Conservation (phyloP, 106 monocot genomes). For the Triglochin maritima region DNA sequence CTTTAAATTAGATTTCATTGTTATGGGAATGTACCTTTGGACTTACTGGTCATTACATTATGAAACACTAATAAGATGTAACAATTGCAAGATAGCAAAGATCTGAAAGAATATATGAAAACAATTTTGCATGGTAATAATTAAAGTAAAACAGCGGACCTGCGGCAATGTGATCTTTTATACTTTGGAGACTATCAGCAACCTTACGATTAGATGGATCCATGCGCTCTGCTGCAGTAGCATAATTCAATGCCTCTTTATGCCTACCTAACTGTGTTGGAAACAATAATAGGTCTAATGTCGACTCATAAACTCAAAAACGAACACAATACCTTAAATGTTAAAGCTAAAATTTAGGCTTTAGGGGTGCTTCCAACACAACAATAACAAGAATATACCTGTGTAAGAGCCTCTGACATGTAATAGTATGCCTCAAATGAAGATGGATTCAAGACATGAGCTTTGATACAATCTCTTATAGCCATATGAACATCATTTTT, state of each 20-base stretch:
- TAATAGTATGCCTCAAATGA: constrained; percentile 63
- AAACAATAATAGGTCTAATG: too few species aligned
- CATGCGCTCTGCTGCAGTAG: constrained; percentile 29
- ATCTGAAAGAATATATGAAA: too few species aligned
- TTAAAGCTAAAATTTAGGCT: too few species aligned
- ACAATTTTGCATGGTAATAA: background rate
- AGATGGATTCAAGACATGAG: constrained; percentile 37
- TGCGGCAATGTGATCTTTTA: constrained; percentile 45
- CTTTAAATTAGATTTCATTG: too few species aligned
- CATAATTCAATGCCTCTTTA: constrained; percentile 60
- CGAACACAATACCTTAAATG: too few species aligned
- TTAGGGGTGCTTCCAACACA: too few species aligned
- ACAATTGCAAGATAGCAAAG: too few species aligned
- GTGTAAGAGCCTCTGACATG: constrained; percentile 81
- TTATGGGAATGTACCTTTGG: too few species aligned
- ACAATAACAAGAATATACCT: constrained; percentile 25
- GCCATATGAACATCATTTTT: constrained; percentile 97
- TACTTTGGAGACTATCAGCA: constrained; percentile 30
- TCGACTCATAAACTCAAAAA: too few species aligned
- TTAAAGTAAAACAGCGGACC: constrained; percentile 15
- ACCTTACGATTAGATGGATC: constrained; percentile 34
- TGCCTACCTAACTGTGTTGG: constrained; percentile 44
- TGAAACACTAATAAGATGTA: too few species aligned
- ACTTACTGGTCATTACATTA: too few species aligned
- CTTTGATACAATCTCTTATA: constrained; percentile 75